Base-by-base conservation (phyloP, 1,284 basidiomycete species). In the Cutaneotrichosporon sp. region DNA sequence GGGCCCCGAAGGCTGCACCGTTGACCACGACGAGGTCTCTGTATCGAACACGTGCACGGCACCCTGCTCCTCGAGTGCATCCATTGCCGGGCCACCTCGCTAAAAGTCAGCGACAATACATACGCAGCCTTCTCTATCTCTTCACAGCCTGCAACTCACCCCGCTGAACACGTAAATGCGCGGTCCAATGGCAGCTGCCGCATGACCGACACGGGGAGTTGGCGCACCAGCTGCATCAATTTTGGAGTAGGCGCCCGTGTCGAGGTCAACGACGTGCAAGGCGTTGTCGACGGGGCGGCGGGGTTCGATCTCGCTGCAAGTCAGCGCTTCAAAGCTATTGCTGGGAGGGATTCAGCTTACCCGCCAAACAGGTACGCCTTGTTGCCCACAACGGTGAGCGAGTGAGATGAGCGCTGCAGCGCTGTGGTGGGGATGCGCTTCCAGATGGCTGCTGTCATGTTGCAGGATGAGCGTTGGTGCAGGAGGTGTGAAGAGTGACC, bases 141-240 rank as follows among this genome's bases (percentile, higher is more conserved):
- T n/a, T n/a, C n/a, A n/a, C n/a, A n/a, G n/a, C n/a, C n/a, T n/a
- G n/a, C n/a, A 61, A 14, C 64, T 49, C 24, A 67, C 64, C 5
- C 66, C 66, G 5, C 66, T 60, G 45, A 68, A 68, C n/a, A 65
- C 35, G 54, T 65, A 66, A 38, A 68, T 62, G 17, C 48, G 45
- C 3, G 32, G 44, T 14, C 54, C 46, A 24, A 66, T 47, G 0
- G 45, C 54, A 1, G 52, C 64, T 5, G 59, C 62, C 5, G 56
- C 55, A 34, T 68, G 66, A 6, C 61, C 66, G 2, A 66, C 66
- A 11, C 66, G 55, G 8, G 63, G 37, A 17, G 50, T 34, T 2
- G 66, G 66, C 5, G 63, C 49, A 4, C 61, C 61, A 5, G 33
- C 33, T 2, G 49, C 60, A 9, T 41, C 26, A 29, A 64, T 27